Evolutionary conservation across 2,329 filamentous ascomycete species (phyloP).

Genomic region (Lachnellula subtilissima): DNA sequence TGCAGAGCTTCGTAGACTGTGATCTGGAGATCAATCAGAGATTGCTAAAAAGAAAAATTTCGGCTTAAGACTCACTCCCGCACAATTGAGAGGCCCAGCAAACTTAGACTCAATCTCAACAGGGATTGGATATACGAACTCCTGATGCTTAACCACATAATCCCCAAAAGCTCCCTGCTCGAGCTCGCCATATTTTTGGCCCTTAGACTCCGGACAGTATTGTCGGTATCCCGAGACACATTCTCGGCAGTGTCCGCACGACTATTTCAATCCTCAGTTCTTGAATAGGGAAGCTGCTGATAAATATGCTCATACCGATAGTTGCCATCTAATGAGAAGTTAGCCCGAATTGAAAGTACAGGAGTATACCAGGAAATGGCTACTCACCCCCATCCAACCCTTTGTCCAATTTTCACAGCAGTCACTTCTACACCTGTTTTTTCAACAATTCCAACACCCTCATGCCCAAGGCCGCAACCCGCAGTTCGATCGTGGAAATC

Average conservation of each 20-base stretch:
- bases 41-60: too few species aligned
- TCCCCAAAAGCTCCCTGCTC: constrained; percentile 43
- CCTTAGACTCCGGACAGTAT: constrained; percentile 7
- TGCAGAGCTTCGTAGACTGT: constrained; percentile 33
- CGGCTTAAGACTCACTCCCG: constrained; percentile 28
- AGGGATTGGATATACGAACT: constrained; percentile 37
- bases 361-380: too few species aligned
- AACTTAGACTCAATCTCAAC: constrained; percentile 31
- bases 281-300: background rate
- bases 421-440: constrained; percentile 53
- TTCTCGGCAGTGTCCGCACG: constrained; percentile 11
- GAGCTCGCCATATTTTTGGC: constrained; percentile 29
- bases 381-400: constrained; percentile 39
- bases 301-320: background rate
- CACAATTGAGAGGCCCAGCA: constrained; percentile 40
- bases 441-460: constrained; percentile 35
- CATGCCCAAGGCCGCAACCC: constrained; percentile 39
- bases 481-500: constrained; percentile 31
- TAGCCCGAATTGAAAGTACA: too few species aligned
- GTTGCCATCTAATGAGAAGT: constrained; percentile 5
- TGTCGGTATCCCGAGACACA: constrained; percentile 3
- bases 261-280: constrained; percentile 10
- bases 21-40: background rate
- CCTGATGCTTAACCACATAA: constrained; percentile 33
- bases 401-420: constrained; percentile 39